A percentile compares a stretch with the other conserved stretches of the same genome.
These are phyloP conservation scores for Fusarium sp. DNA, from an alignment of 2,329 filamentous ascomycete genomes.

Conservation along the genomic window DNA sequence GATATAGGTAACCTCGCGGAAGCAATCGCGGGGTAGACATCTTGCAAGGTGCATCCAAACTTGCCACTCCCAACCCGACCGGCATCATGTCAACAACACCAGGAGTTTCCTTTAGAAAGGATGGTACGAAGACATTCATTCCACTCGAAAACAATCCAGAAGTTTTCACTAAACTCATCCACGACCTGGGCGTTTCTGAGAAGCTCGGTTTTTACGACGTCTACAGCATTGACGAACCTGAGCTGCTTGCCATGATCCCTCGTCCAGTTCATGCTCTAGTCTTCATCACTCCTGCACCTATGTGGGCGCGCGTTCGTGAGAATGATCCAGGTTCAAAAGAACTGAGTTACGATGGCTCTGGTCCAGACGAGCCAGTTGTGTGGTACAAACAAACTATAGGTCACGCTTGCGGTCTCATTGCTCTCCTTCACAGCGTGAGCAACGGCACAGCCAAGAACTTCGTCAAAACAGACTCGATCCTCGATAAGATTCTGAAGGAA, in stretches of 20 bases:
- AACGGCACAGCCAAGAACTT: conserved; percentile 72
- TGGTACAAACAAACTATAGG: conserved; percentile 91
- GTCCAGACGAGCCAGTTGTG: conserved; percentile 70
- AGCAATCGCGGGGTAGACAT: conserved; percentile 14
- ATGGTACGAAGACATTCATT: conserved; percentile 50
- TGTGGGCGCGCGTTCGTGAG: conserved; percentile 58
- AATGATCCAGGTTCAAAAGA: conserved; percentile 36
- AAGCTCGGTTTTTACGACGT: conserved; percentile 82
- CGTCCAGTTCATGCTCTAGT: conserved; percentile 81
- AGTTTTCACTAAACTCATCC: conserved; percentile 78
- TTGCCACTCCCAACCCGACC: background rate
- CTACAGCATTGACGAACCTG: conserved; percentile 80
- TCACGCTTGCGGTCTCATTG: conserved; percentile 84
- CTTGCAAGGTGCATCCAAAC: background rate
- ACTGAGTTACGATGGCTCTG: conserved; percentile 48
- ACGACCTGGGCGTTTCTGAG: conserved; percentile 75
- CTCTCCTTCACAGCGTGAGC: conserved; percentile 75
- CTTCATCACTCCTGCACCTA: conserved; percentile 75
- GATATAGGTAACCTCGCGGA: background rate
- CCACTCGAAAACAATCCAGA: conserved; percentile 74
- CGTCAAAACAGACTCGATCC: conserved; percentile 63
- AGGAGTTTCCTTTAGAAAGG: conserved; percentile 22
- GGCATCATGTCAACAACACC: conserved; percentile 28
- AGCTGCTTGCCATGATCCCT: conserved; percentile 76
- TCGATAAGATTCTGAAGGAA: conserved; percentile 68